Conservation (phyloP, 2,329 filamentous ascomycete genomes). For the Cadophora malorum region DNA sequence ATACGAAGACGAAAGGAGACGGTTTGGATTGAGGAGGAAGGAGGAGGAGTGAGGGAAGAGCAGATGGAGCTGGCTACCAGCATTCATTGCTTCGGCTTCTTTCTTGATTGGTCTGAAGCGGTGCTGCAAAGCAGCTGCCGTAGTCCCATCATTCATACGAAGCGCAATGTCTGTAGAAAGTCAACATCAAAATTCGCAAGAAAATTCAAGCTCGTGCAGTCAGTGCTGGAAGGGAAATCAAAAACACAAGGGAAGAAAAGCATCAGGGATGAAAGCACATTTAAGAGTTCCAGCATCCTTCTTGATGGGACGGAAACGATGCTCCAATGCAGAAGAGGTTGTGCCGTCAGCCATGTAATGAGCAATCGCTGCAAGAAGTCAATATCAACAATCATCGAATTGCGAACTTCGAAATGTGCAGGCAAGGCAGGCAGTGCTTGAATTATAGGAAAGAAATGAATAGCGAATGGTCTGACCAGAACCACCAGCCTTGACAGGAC, state of each 20-base stretch:
- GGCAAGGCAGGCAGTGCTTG: constrained; percentile 14
- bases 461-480: constrained; percentile 23
- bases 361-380: constrained; percentile 37
- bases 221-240: neutral
- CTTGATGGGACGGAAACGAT: constrained; percentile 35
- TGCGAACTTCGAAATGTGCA: constrained; percentile 18
- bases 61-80: constrained; percentile 28
- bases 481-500: constrained; percentile 17
- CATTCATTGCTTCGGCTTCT: constrained; percentile 36
- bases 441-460: constrained; percentile 13
- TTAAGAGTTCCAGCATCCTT: constrained; percentile 28
- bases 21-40: neutral
- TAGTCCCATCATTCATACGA: constrained; percentile 36
- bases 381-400: constrained; percentile 26
- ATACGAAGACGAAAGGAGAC: neutral
- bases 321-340: constrained; percentile 30
- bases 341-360: constrained; percentile 32
- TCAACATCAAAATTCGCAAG: constrained; percentile 26
- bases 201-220: constrained; percentile 8
- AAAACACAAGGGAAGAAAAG: neutral
- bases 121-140: constrained; percentile 40
- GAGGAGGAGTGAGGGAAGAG: neutral
- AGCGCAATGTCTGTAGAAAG: constrained; percentile 29
- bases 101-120: constrained; percentile 42
- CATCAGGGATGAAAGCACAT: constrained; percentile 10